phyloP scores from a whole-genome alignment of 2,329 filamentous ascomycete genomes.

The Exophiala calicioides region DNA sequence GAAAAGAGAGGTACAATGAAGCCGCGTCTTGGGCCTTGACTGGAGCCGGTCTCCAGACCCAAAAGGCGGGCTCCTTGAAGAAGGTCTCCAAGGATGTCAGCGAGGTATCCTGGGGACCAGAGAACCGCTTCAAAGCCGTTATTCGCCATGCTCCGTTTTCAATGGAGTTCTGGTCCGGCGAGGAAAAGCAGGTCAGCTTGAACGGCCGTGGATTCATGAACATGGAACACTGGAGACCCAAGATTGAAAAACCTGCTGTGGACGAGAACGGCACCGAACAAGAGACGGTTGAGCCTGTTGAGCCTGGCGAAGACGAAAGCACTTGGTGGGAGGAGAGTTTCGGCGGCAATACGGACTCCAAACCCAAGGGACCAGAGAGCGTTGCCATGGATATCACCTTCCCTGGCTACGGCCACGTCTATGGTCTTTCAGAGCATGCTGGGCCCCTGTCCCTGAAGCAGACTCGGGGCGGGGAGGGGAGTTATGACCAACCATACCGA shows the following conservation, averaged over 20 bases:
- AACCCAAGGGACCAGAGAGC: conserved; percentile 92
- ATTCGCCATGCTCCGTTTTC: conserved; percentile 81
- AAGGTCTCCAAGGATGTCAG: conserved; percentile 55
- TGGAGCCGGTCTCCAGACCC: conserved; percentile 68
- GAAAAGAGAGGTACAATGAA: conserved; percentile 95
- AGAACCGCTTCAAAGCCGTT: conserved; percentile 74
- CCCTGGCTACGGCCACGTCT: conserved; percentile 87
- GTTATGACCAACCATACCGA: conserved; percentile 85
- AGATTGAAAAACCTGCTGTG: conserved; percentile 63
- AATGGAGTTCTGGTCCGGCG: conserved; percentile 84
- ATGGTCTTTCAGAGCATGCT: conserved; percentile 90
- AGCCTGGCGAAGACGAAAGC: conserved; percentile 69
- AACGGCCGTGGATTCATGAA: conserved; percentile 91
- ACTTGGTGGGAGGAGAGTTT: conserved; percentile 99
- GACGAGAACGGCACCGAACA: conserved; percentile 46
- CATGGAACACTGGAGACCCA: conserved; percentile 91
- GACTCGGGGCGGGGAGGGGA: conserved; percentile 80
- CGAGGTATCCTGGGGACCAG: conserved; percentile 76
- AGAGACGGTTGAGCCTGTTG: conserved; percentile 43
- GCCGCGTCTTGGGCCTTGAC: conserved; percentile 83
- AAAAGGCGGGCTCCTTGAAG: conserved; percentile 70
- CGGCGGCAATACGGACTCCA: conserved; percentile 90
- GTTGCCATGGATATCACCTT: conserved; percentile 90
- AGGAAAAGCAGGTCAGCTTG: conserved; percentile 77
- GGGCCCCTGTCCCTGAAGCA: conserved; percentile 85